Conservation (phyloP, 176 grass and related monocot genomes). For the Ampelocalamus luodianensis region DNA sequence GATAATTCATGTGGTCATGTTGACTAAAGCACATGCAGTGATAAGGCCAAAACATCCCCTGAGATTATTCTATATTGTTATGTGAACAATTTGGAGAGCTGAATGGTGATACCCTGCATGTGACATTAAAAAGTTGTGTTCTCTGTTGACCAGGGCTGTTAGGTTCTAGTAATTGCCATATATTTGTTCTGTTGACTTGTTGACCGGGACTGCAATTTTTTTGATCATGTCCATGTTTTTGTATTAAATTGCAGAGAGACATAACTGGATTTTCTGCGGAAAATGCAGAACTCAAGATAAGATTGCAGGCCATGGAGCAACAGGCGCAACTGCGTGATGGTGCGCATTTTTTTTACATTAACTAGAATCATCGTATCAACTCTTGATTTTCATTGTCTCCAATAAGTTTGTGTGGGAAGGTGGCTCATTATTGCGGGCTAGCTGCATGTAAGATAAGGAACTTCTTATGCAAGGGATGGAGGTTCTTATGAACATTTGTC, state of each 20-base stretch:
- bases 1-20: constrained; percentile 18
- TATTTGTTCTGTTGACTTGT: constrained; percentile 26
- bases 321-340: constrained; percentile 85
- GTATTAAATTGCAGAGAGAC: constrained; percentile 63
- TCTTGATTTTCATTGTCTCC: constrained; percentile 23
- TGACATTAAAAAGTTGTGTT: neutral
- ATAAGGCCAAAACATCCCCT: neutral
- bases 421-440: neutral
- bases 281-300: constrained; percentile 87
- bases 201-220: neutral
- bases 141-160: neutral
- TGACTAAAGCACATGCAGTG: constrained; percentile 19
- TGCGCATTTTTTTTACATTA: constrained; percentile 33
- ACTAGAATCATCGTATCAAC: constrained; percentile 13
- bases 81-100: constrained; percentile 31
- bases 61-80: constrained; percentile 32
- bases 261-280: constrained; percentile 72
- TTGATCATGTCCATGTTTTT: constrained; percentile 13
- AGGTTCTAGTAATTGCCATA: neutral
- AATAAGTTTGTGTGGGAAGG: neutral
- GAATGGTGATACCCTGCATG: constrained; percentile 4
- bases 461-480: neutral
- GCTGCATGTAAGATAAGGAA: neutral
- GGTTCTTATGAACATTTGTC: neutral
- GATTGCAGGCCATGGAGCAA: constrained; percentile 87